These are phyloP conservation scores for Mucor circinelloides DNA, from an alignment of 371 early-diverging fungal species.

Conservation along the genomic window DNA sequence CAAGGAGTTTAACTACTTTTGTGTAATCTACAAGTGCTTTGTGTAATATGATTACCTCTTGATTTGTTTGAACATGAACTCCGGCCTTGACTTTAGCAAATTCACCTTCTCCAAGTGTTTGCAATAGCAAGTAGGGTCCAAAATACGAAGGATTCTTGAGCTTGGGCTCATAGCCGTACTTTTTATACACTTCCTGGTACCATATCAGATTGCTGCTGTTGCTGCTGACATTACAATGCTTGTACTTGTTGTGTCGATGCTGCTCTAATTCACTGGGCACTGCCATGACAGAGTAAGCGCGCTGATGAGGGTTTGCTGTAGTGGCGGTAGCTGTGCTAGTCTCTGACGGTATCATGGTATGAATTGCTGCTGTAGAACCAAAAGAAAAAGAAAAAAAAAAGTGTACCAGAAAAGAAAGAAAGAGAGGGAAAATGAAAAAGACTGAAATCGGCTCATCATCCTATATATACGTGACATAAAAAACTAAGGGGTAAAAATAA, in stretches of 20 bases:
- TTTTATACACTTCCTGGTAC: constrained; percentile 51
- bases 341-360: not conserved
- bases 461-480: not conserved
- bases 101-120: constrained; percentile 98
- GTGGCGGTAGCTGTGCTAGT: too few species aligned
- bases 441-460: not conserved
- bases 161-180: constrained; percentile 46
- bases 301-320: constrained; percentile 26
- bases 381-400: constrained; percentile 5
- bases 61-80: constrained; percentile 86
- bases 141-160: constrained; percentile 65
- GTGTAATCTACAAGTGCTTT: not conserved
- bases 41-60: constrained; percentile 73
- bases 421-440: not conserved
- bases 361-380: too few species aligned
- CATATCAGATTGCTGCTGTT: constrained; percentile 33
- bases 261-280: constrained; percentile 40
- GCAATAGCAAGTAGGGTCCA: constrained; percentile 95
- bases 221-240: constrained; percentile 30
- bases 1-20: constrained; percentile 5
- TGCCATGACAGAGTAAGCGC: constrained; percentile 49
- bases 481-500: constrained; percentile 1
- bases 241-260: constrained; percentile 32
- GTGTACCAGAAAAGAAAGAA: constrained; percentile 6
- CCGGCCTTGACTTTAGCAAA: constrained; percentile 99